Evolutionary conservation across 1,284 basidiomycete species (phyloP).

Genomic region (Tylopilus sp.): DNA sequence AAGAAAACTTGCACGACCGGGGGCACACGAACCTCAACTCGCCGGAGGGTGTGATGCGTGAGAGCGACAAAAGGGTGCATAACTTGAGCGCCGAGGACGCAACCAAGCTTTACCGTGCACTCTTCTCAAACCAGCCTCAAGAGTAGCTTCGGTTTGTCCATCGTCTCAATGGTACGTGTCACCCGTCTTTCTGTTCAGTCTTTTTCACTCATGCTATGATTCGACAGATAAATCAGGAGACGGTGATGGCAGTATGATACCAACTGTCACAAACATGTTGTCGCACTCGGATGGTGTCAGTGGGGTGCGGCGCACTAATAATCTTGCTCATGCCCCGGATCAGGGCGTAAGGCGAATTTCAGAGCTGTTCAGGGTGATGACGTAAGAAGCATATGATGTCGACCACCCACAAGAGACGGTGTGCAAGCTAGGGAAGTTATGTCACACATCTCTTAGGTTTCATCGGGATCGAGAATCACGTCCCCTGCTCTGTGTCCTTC

Average conservation of each 20-base stretch:
- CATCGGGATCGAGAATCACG: too few species aligned
- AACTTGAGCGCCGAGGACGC: conserved; percentile 16
- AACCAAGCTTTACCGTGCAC: conserved; percentile 11
- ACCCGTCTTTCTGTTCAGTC: too few species aligned
- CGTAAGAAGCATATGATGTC: not conserved
- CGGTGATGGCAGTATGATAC: not conserved
- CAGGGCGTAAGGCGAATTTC: not conserved
- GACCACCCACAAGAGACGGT: not conserved
- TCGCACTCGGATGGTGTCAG: not conserved
- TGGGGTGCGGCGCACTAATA: not conserved
- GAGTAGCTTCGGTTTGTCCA: conserved; percentile 15
- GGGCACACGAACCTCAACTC: conserved; percentile 23
- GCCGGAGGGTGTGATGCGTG: conserved; percentile 12
- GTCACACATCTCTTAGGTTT: too few species aligned
- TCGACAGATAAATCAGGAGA: too few species aligned
- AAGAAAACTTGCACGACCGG: not conserved
- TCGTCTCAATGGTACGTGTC: not conserved
- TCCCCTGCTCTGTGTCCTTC: too few species aligned
- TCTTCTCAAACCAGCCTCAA: conserved; percentile 11
- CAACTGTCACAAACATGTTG: not conserved
- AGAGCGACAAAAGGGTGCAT: conserved; percentile 19
- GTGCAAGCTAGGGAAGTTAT: too few species aligned
- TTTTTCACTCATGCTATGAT: not conserved
- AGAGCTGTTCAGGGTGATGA: not conserved
- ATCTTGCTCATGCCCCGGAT: not conserved